phyloP scores from a whole-genome alignment of 106 monocot genomes.

The Iris macrosiphon region DNA sequence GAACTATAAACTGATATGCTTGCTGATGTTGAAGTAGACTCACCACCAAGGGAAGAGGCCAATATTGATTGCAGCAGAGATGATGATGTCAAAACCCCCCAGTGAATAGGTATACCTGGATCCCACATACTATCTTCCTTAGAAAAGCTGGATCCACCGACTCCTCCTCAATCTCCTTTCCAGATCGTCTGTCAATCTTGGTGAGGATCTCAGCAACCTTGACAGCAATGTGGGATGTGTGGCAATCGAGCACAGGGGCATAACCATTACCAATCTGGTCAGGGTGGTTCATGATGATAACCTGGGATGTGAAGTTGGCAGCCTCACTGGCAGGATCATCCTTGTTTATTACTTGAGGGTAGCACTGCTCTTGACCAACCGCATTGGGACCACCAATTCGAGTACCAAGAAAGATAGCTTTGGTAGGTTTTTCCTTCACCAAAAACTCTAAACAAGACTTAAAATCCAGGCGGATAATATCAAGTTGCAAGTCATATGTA shows the following conservation, averaged over 20 bases:
- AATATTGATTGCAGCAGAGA: too few relatives aligned
- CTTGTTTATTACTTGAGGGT: conserved; percentile 50
- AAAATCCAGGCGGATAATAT: conserved; percentile 73
- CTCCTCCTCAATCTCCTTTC: conserved; percentile 50
- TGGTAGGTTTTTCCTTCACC: conserved; percentile 56
- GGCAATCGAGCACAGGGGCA: conserved; percentile 43
- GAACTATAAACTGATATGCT: too few relatives aligned
- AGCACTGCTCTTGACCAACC: conserved; percentile 66
- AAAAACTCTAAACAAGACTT: conserved; percentile 73
- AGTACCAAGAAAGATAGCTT: conserved; percentile 92
- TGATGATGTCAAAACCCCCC: too few relatives aligned
- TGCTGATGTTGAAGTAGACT: too few relatives aligned
- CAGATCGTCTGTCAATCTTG: conserved; percentile 41
- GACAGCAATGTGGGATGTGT: conserved; percentile 46
- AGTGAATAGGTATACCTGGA: too few relatives aligned
- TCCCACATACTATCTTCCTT: too few relatives aligned
- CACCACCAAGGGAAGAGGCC: too few relatives aligned
- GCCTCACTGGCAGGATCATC: conserved; percentile 56
- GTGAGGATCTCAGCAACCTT: conserved; percentile 44
- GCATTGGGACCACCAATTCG: conserved; percentile 97
- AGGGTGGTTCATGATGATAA: conserved; percentile 43
- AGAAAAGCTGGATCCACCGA: conserved; percentile 42
- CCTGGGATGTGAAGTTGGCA: conserved; percentile 36
- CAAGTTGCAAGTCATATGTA: conserved; percentile 68
- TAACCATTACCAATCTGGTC: conserved; percentile 47